Evolutionary conservation across 345 rosid species (phyloP), one percentile per base, ranked within the genome.

Genomic region (Noccaea bulbosa): DNA sequence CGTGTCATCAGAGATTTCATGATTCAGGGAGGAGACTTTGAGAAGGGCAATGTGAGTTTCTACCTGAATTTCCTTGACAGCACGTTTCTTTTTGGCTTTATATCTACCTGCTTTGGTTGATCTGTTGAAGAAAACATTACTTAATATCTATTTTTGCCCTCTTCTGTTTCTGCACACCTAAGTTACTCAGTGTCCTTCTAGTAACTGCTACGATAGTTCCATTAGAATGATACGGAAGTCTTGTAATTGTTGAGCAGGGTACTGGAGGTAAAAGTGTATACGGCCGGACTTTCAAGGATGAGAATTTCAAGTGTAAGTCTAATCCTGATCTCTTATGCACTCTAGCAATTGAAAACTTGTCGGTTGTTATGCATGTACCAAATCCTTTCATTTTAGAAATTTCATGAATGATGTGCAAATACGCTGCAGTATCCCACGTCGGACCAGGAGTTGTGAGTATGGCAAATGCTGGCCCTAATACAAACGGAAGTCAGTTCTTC

Each of bases 381-480:
- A n/a, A 40, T 39, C 41, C 24, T 52, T 61, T 12, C 22, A 11
- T 56, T 20, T 24, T 40, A 16, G 56, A 16, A 5, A 14, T 11
- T 11, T 49, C 62, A 15, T 27, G 35, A 45, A 61, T 62, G 4
- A 47, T 61, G 22, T 54, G 52, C n/a, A 54, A 61, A 2, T 74
- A 61, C 37, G 15, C 60, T 80, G 84, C 96, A 95, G 99, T 95
- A 76, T 38, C 89, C 7, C 99, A 95, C 78, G 70, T 40, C 11
- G 99, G 97, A 79, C 97, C 99, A 65, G 99, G 99, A 75, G 80
- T 95, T 69, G 64, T 90, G 58, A 92, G 99, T 66, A 95, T 95
- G 99, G 99, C 98, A 61, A 95, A 95, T 85, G 98, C 98, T 58
- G 98, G 99, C 55, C 98, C 99, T 33, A 92, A 95, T 79, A 95